Percentiles rank a stretch among this genome's conserved stretches.
Conservation (phyloP, 1,284 basidiomycete species). For the Pholiota adiposa region DNA sequence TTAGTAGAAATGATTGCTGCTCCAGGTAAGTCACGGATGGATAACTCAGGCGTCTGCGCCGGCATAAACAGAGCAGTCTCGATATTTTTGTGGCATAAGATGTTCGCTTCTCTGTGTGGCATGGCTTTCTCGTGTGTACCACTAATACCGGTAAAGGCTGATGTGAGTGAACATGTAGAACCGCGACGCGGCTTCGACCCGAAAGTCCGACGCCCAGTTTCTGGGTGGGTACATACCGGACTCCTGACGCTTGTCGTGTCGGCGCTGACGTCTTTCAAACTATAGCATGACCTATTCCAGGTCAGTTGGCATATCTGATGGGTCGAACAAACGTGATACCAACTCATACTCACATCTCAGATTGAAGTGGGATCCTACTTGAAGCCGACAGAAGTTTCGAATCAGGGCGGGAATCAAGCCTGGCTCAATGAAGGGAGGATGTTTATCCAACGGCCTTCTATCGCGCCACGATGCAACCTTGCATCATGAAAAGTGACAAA, state of each 20-base stretch:
- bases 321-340: neutral
- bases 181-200: slow-evolving; percentile 12
- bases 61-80: neutral
- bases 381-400: neutral
- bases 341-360: neutral
- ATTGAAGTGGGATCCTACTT: neutral
- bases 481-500: neutral
- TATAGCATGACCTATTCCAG: neutral
- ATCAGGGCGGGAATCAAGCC: neutral
- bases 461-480: neutral
- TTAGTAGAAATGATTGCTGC: slow-evolving; percentile 2
- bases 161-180: slow-evolving; percentile 5
- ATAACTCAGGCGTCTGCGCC: neutral
- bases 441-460: neutral
- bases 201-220: slow-evolving; percentile 15
- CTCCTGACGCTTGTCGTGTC: slow-evolving; percentile 9
- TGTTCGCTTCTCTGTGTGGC: slow-evolving; percentile 4
- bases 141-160: slow-evolving; percentile 1
- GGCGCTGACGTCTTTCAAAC: slow-evolving; percentile 13
- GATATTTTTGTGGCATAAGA: neutral
- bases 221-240: slow-evolving; percentile 14
- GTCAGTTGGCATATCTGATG: slow-evolving; percentile 1
- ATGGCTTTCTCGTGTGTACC: slow-evolving; percentile 14
- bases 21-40: neutral
- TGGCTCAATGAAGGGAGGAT: neutral